phyloP scores from a whole-genome alignment of 495 filamentous ascomycete species.

The Physcia stellaris region DNA sequence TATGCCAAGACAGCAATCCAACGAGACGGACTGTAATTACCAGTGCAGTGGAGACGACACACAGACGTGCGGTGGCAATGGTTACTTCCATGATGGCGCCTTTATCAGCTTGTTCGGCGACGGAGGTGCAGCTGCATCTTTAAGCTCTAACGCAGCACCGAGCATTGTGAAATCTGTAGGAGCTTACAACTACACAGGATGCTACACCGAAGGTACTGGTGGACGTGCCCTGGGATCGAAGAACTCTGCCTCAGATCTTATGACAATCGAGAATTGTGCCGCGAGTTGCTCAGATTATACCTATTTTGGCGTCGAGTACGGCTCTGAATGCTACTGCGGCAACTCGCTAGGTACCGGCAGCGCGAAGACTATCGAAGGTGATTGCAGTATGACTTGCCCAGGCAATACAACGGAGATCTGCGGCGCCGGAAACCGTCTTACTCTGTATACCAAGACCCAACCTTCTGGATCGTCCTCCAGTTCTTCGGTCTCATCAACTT shows the following conservation, averaged over 20 bases:
- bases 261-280: slow-evolving; percentile 21
- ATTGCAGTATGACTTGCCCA: slow-evolving; percentile 17
- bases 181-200: slow-evolving; percentile 20
- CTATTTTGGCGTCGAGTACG: slow-evolving; percentile 27
- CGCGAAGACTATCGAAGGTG: slow-evolving; percentile 7
- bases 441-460: slow-evolving; percentile 7
- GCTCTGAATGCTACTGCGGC: slow-evolving; percentile 26
- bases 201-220: slow-evolving; percentile 22
- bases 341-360: slow-evolving; percentile 12
- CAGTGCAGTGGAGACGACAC: slow-evolving; percentile 18
- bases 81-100: slow-evolving; percentile 5
- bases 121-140: background rate
- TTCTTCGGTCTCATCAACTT: slow-evolving; percentile 13
- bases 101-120: slow-evolving; percentile 6
- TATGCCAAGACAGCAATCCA: slow-evolving; percentile 15
- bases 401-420: slow-evolving; percentile 20
- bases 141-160: background rate
- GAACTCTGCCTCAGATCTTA: slow-evolving; percentile 6
- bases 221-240: slow-evolving; percentile 17
- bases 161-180: slow-evolving; percentile 12
- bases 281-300: slow-evolving; percentile 17
- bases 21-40: slow-evolving; percentile 23
- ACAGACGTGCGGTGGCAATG: slow-evolving; percentile 7
- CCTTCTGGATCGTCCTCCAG: background rate
- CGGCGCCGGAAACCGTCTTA: slow-evolving; percentile 12